Base-by-base conservation (phyloP, 805 yeast species). In the Metschnikowia cerradonensis region DNA sequence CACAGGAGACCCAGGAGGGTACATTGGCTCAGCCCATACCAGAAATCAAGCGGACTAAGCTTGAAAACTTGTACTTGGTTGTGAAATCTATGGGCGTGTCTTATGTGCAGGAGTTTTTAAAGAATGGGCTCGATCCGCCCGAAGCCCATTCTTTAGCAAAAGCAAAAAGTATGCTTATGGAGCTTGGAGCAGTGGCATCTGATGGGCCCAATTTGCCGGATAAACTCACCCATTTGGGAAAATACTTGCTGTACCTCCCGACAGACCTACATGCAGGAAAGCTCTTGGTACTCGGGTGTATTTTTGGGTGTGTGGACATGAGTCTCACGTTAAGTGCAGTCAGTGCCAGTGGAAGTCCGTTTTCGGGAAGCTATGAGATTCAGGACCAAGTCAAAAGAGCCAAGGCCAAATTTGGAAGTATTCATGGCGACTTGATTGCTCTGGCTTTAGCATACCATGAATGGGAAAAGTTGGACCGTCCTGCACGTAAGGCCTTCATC, bases 31-130 rank as follows among this genome's bases (percentile, higher is more conserved):
- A 85, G 57, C 96, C 97, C 0, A 75, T 86, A 15, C 97, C 99
- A 0, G 99, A 92, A 63, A 92, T 92, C 48, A 82, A 82, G 55
- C 75, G 98, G 52, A 83, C 94, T 0, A 83, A 94, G 32, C 67
- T 92, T 33, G 97, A 91, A 58, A 88, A 88, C 34, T 72, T 92
- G 38, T 91, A 88, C 60, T 71, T 92, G 41, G 82, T 84, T 43
- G 96, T 91, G 14, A 90, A 90, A 65, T 78, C 96, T 0, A 90
- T 94, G 94, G 96, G 96, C 0, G 78, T 92, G 26, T 71, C 73
- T 2, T 76, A 87, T 56, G 97, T 90, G 0, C 76, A 75, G 50
- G 76, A 72, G 20, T 94, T 92, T 60, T 73, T 92, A 54, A 71
- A 78, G 14, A 75, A 77, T 32, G 97, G 97, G 0, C 67, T 94